Conservation (phyloP, 495 filamentous ascomycete species). For the Terfezia claveryi region DNA sequence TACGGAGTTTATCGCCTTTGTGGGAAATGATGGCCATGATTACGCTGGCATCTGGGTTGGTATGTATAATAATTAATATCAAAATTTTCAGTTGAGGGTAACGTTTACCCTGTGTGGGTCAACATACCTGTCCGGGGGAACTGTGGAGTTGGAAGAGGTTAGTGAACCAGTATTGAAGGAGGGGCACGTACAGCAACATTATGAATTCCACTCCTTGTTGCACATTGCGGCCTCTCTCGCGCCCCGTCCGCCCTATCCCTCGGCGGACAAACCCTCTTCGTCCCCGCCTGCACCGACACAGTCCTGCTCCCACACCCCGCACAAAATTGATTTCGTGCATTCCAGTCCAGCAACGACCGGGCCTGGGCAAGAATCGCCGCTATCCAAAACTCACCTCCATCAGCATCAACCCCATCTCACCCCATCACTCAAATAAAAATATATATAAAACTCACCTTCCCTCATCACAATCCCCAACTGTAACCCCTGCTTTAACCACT, state of each 20-base stretch:
- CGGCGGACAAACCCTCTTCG: constrained; percentile 74
- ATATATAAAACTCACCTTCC: constrained; percentile 30
- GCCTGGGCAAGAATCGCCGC: constrained; percentile 85
- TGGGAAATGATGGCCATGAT: constrained; percentile 76
- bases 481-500: constrained; percentile 37
- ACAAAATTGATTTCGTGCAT: constrained; percentile 78
- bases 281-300: constrained; percentile 67
- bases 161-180: not conserved
- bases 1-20: constrained; percentile 39
- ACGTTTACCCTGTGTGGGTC: constrained; percentile 81
- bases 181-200: constrained; percentile 11
- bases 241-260: constrained; percentile 34
- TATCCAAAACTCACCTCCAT: constrained; percentile 17
- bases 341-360: constrained; percentile 83
- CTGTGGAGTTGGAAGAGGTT: constrained; percentile 41
- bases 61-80: too few species aligned
- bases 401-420: not conserved
- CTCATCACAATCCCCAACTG: constrained; percentile 33
- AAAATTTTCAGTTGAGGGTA: constrained; percentile 37
- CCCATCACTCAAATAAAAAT: not conserved
- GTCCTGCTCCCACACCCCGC: constrained; percentile 68
- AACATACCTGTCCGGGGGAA: constrained; percentile 93
- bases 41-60: constrained; percentile 50
- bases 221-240: constrained; percentile 41
- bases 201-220: constrained; percentile 43